Conservation (phyloP, 2,329 filamentous ascomycete genomes). For the Ploettnerulaceae sp. region DNA sequence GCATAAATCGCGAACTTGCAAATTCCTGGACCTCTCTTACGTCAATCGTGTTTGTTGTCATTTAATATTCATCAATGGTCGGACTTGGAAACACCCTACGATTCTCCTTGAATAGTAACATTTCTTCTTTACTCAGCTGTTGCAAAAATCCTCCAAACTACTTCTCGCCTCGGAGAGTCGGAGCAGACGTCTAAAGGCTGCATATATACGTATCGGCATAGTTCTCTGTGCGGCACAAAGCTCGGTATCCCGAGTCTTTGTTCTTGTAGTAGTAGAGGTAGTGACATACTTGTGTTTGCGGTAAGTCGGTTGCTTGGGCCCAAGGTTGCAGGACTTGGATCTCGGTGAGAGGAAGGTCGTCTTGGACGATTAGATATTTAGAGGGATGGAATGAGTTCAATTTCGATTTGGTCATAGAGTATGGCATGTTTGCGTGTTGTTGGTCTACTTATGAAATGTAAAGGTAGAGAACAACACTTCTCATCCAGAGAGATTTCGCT, state of each 20-base stretch:
- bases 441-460: too few species aligned
- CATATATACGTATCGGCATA: conserved; percentile 34
- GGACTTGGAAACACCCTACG: too few species aligned
- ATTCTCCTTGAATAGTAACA: conserved; percentile 37
- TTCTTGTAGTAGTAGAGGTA: conserved; percentile 37
- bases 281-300: conserved; percentile 26
- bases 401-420: too few species aligned
- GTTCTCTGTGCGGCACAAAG: conserved; percentile 35
- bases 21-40: too few species aligned
- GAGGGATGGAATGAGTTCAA: too few species aligned
- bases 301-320: conserved; percentile 36
- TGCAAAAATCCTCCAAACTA: conserved; percentile 32
- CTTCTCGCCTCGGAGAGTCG: conserved; percentile 28
- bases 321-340: conserved; percentile 27
- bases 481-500: too few species aligned
- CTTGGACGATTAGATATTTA: conserved; percentile 31
- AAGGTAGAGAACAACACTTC: too few species aligned
- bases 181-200: conserved; percentile 28
- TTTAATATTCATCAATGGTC: too few species aligned
- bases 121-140: conserved; percentile 32
- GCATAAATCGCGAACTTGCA: too few species aligned
- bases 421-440: too few species aligned
- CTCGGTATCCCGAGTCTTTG: conserved; percentile 32
- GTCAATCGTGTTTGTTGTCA: too few species aligned
- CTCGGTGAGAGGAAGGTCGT: conserved; percentile 27